Evolutionary conservation across 78 protist genomes (phyloP).

Genomic region (Dictyostelium purpureum): DNA sequence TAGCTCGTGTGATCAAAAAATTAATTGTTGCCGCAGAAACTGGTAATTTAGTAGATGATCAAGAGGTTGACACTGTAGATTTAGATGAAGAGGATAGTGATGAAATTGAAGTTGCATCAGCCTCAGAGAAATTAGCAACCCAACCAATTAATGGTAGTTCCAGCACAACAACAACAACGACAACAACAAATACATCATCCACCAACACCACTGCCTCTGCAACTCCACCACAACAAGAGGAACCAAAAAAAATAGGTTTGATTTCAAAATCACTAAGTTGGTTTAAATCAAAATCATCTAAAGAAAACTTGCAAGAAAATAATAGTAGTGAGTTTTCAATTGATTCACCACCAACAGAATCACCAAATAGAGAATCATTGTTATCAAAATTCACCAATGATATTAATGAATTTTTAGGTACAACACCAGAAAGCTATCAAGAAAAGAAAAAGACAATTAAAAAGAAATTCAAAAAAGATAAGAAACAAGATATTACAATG

Average conservation of each 20-base stretch:
- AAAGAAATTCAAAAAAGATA: conserved; percentile 67
- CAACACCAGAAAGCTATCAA: background rate
- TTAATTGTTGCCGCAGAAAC: conserved; percentile 61
- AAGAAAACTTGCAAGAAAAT: background rate
- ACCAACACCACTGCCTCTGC: background rate
- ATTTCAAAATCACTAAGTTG: conserved; percentile 24
- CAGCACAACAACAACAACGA: background rate
- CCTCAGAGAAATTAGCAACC: no score
- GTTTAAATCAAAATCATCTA: conserved; percentile 38
- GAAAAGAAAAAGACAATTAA: background rate
- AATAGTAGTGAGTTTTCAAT: background rate
- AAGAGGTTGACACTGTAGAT: background rate
- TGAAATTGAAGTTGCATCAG: background rate
- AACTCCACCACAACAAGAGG: background rate
- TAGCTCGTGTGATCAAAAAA: conserved; percentile 52
- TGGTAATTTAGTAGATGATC: conserved; percentile 40
- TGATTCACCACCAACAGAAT: conserved; percentile 29
- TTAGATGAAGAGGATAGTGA: background rate
- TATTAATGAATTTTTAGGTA: conserved; percentile 3
- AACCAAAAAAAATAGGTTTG: background rate
- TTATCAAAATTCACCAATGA: conserved; percentile 12
- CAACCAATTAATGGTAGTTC: background rate
- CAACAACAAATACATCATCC: background rate
- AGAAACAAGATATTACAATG: conserved; percentile 27
- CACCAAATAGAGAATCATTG: background rate